phyloP scores from a whole-genome alignment of 2,329 filamentous ascomycete genomes.

The Aspergillus fumigatiaffinis region DNA sequence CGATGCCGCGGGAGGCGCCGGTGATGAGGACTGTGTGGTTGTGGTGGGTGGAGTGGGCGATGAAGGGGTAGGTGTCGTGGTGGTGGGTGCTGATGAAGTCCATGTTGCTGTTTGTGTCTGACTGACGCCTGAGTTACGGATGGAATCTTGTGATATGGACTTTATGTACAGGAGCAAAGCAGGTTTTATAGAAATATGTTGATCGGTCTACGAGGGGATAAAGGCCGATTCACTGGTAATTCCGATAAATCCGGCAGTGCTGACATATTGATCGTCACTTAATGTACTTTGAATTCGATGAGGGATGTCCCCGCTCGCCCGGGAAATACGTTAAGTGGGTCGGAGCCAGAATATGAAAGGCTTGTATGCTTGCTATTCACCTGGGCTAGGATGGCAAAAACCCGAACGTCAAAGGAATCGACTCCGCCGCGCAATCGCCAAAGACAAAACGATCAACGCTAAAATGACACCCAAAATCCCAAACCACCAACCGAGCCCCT shows the following conservation, averaged over 20 bases:
- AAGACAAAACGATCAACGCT: constrained; percentile 28
- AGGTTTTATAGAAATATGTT: background rate
- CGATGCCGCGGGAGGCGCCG: constrained; percentile 35
- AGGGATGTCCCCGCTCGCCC: too few species aligned
- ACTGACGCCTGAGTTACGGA: background rate
- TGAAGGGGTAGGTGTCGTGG: constrained; percentile 32
- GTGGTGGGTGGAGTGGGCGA: constrained; percentile 23
- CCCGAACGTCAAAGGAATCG: background rate
- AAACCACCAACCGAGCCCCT: constrained; percentile 44
- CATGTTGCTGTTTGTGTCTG: background rate
- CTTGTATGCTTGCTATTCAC: too few species aligned
- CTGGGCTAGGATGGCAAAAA: background rate
- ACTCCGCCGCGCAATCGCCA: background rate
- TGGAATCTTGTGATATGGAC: background rate
- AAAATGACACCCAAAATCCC: constrained; percentile 44
- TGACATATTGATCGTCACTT: background rate
- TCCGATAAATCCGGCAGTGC: background rate
- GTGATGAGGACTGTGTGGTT: constrained; percentile 34
- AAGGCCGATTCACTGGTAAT: background rate
- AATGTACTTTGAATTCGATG: too few species aligned
- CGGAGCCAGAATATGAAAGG: too few species aligned
- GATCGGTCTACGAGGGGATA: background rate
- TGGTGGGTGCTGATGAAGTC: constrained; percentile 9
- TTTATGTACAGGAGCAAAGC: background rate
- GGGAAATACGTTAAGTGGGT: too few species aligned